These are phyloP conservation scores for Coemansia sp. DNA, from an alignment of 192 early-diverging fungal species.

Conservation along the genomic window DNA sequence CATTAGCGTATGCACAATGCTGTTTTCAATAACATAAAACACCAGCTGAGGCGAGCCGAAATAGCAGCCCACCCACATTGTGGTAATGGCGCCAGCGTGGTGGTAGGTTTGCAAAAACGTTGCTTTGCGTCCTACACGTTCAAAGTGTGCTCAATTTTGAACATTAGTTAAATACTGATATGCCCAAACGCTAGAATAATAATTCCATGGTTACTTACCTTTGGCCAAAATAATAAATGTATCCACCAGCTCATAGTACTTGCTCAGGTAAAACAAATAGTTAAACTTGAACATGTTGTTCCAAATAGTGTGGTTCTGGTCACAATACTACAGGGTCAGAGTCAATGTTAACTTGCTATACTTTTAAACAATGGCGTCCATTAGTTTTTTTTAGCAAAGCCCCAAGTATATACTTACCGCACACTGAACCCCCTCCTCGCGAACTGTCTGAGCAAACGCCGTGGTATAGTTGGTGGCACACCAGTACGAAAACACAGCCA, in stretches of 20 bases:
- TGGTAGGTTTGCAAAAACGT: slow-evolving; percentile 86
- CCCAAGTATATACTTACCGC: slow-evolving; percentile 56
- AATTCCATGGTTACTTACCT: slow-evolving; percentile 20
- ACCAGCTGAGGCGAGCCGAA: slow-evolving; percentile 75
- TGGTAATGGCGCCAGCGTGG: slow-evolving; percentile 84
- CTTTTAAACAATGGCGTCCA: too few species aligned
- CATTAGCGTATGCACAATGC: slow-evolving; percentile 86
- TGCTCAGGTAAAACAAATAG: slow-evolving; percentile 85
- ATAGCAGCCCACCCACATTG: slow-evolving; percentile 84
- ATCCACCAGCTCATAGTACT: slow-evolving; percentile 86
- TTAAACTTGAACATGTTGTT: slow-evolving; percentile 51
- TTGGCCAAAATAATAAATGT: slow-evolving; percentile 83
- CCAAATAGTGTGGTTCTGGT: slow-evolving; percentile 30
- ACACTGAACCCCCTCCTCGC: slow-evolving; percentile 56
- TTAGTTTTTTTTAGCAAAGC: too few species aligned
- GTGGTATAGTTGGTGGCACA: slow-evolving; percentile 68
- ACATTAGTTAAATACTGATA: too few species aligned
- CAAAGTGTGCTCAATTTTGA: too few species aligned
- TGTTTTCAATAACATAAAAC: slow-evolving; percentile 78
- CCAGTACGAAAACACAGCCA: slow-evolving; percentile 71
- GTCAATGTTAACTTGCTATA: too few species aligned
- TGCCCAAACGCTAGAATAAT: neutral
- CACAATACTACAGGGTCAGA: slow-evolving; percentile 54
- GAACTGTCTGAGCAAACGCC: slow-evolving; percentile 59
- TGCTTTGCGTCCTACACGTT: slow-evolving; percentile 58